Percentiles rank a stretch among this genome's conserved stretches.
Conservation (phyloP, 140 eudicot species). For the Erigeron philadelphicus region DNA sequence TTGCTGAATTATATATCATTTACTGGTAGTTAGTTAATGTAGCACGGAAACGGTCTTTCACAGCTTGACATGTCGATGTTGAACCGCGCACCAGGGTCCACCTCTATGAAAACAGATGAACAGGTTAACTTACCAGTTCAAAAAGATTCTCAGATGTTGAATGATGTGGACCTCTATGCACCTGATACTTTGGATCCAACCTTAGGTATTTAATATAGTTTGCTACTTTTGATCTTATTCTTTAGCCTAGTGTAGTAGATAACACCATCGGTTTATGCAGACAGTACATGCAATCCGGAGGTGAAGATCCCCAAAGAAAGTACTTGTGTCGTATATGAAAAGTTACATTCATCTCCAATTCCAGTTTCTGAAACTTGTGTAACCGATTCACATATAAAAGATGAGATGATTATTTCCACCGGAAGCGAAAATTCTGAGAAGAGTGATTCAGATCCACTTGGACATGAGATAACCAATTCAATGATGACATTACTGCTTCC, state of each 20-base stretch:
- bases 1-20: conserved; percentile 19
- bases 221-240: conserved; percentile 12
- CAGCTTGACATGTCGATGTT: conserved; percentile 45
- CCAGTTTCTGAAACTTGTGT: conserved; percentile 35
- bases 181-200: conserved; percentile 67
- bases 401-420: conserved; percentile 34
- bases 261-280: conserved; percentile 33
- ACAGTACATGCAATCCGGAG: conserved; percentile 22
- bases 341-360: conserved; percentile 33
- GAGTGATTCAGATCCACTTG: conserved; percentile 56
- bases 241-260: conserved; percentile 11
- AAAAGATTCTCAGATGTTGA: conserved; percentile 35
- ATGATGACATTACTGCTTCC: conserved; percentile 91
- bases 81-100: conserved; percentile 25
- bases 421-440: conserved; percentile 46
- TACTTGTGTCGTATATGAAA: conserved; percentile 25
- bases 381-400: conserved; percentile 49
- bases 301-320: conserved; percentile 29
- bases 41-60: conserved; percentile 28
- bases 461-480: conserved; percentile 65
- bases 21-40: conserved; percentile 22
- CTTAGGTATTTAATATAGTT: conserved; percentile 42
- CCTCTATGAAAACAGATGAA: conserved; percentile 33
- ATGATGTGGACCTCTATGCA: conserved; percentile 39
- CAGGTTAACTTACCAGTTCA: conserved; percentile 27